Percentiles rank a stretch among this genome's conserved stretches.
Evolutionary conservation across 2,329 filamentous ascomycete genomes (phyloP).

Genomic region (Botrytis fragariae): DNA sequence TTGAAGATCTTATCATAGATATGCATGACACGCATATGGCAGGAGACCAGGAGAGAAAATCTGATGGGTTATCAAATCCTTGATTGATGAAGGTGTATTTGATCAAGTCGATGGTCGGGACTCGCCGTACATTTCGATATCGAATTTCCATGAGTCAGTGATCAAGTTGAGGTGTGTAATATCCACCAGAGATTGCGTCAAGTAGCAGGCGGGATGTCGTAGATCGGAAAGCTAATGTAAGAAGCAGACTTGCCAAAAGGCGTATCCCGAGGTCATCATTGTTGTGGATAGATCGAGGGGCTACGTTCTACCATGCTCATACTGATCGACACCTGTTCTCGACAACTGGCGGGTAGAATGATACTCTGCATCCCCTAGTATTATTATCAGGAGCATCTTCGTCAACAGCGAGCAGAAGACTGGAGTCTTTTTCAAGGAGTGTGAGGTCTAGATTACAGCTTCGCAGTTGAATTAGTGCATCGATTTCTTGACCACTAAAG

Average conservation of each 20-base stretch:
- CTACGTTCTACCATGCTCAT: background rate
- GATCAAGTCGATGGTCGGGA: background rate
- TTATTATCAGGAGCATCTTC: background rate
- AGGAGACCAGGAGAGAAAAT: constrained; percentile 30
- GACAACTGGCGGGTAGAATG: background rate
- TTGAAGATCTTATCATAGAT: constrained; percentile 30
- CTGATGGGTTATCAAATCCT: constrained; percentile 26
- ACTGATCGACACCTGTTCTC: background rate
- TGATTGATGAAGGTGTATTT: background rate
- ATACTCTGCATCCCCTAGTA: background rate
- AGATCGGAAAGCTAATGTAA: constrained; percentile 22
- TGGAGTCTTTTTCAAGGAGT: background rate
- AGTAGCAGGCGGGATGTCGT: constrained; percentile 23
- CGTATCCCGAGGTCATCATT: background rate
- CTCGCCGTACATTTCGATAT: background rate
- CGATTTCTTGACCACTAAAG: no score
- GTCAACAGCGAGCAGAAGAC: background rate
- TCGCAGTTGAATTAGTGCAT: no score
- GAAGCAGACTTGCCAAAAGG: background rate
- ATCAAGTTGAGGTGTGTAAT: constrained; percentile 25
- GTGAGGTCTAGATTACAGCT: no score
- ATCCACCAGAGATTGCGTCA: constrained; percentile 29
- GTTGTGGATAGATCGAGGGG: background rate
- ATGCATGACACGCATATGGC: constrained; percentile 31
- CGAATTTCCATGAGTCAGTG: background rate